Evolutionary conservation across 805 yeast species (phyloP).

Genomic region (Yamadazyma olivae): DNA sequence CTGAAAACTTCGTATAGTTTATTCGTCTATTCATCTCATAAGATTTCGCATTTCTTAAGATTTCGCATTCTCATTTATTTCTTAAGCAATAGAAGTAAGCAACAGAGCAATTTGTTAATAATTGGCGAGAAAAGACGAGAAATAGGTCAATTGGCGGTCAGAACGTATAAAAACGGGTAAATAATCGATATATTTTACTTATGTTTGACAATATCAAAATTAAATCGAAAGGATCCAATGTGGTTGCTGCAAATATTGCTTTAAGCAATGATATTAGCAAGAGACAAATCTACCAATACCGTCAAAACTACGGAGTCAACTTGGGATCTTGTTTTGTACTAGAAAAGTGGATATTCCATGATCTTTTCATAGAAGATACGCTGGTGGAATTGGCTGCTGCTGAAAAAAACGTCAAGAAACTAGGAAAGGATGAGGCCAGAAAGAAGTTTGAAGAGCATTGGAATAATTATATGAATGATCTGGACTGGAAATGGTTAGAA

Average conservation of each 20-base stretch:
- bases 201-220: slow-evolving; percentile 35
- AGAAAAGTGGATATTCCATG: slow-evolving; percentile 75
- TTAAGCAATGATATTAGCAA: slow-evolving; percentile 27
- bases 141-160: no score
- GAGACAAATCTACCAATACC: slow-evolving; percentile 51
- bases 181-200: no score
- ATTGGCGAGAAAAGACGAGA: no score
- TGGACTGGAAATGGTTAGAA: slow-evolving; percentile 78
- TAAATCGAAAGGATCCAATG: slow-evolving; percentile 21
- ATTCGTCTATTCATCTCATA: no score
- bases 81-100: no score
- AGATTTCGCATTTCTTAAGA: no score
- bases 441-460: slow-evolving; percentile 62
- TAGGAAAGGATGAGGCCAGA: slow-evolving; percentile 55
- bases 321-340: slow-evolving; percentile 77
- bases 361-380: slow-evolving; percentile 52
- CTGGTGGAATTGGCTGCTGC: slow-evolving; percentile 76
- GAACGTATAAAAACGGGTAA: no score
- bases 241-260: slow-evolving; percentile 1
- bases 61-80: no score
- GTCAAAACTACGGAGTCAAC: slow-evolving; percentile 80
- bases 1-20: no score
- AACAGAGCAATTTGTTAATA: no score
- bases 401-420: slow-evolving; percentile 39
- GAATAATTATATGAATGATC: slow-evolving; percentile 54